These are phyloP conservation scores for Tetrahymena malaccensis DNA, from an alignment of 73 alveolate genomes.

Conservation along the genomic window DNA sequence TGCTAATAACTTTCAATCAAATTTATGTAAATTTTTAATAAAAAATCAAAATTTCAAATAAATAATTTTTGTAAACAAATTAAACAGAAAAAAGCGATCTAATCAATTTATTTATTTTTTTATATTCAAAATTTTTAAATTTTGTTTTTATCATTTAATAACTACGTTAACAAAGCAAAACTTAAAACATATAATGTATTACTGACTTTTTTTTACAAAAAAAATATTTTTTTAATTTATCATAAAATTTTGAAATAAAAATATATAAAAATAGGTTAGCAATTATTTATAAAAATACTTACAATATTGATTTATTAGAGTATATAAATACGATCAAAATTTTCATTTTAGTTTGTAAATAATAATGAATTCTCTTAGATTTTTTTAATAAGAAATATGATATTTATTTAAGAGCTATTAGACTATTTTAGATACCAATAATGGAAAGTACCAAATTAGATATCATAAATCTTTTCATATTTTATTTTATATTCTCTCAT, in stretches of 20 bases:
- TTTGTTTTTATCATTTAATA: no score
- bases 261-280: not conserved
- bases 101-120: no score
- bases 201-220: no score
- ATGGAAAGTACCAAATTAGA: not conserved
- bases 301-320: not conserved
- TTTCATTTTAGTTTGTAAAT: not conserved
- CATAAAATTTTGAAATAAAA: no score
- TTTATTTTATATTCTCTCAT: not conserved
- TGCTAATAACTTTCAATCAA: not conserved
- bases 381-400: not conserved
- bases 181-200: no score
- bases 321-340: not conserved
- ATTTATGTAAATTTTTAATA: not conserved
- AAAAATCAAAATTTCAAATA: not conserved
- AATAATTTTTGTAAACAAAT: no score
- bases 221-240: no score
- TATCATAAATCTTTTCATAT: not conserved
- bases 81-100: no score
- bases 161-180: no score
- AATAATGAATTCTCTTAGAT: not conserved
- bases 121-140: not conserved
- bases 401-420: no score
- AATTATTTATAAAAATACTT: not conserved
- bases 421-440: not conserved